Evolutionary conservation across 805 yeast species (phyloP).

Genomic region (Teunomyces barrocoloradensis): DNA sequence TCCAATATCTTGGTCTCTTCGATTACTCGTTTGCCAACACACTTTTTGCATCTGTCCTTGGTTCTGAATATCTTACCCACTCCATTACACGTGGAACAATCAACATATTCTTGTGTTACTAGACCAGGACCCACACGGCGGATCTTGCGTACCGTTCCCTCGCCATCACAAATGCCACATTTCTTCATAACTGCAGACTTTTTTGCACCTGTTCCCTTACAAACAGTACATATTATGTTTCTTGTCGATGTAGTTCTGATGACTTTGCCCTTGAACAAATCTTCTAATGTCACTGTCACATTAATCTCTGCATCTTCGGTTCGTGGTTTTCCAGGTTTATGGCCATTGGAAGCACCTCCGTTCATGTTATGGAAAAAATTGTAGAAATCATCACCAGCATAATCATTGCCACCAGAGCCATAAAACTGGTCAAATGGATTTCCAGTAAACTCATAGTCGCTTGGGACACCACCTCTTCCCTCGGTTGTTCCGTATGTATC

Average conservation of each 20-base stretch:
- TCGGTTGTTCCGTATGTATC: slow-evolving; percentile 53
- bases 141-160: slow-evolving; percentile 59
- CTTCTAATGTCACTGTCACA: slow-evolving; percentile 65
- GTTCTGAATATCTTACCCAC: slow-evolving; percentile 56
- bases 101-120: slow-evolving; percentile 57
- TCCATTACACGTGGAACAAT: slow-evolving; percentile 72
- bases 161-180: slow-evolving; percentile 73
- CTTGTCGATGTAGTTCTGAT: slow-evolving; percentile 72
- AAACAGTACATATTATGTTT: slow-evolving; percentile 65
- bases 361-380: slow-evolving; percentile 57
- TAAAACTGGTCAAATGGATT: slow-evolving; percentile 36
- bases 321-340: slow-evolving; percentile 23
- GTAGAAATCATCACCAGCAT: slow-evolving; percentile 72
- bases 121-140: slow-evolving; percentile 73
- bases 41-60: slow-evolving; percentile 75
- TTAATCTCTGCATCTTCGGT: slow-evolving; percentile 71
- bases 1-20: slow-evolving; percentile 73
- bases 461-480: slow-evolving; percentile 16
- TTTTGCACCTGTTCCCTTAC: slow-evolving; percentile 77
- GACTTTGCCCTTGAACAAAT: slow-evolving; percentile 76
- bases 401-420: slow-evolving; percentile 41
- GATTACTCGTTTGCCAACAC: slow-evolving; percentile 61
- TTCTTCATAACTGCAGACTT: slow-evolving; percentile 50
- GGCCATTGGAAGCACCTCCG: slow-evolving; percentile 15
- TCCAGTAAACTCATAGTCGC: slow-evolving; percentile 24